Conservation (phyloP, 2,329 filamentous ascomycete species). For the Apiospora malaysiana region DNA sequence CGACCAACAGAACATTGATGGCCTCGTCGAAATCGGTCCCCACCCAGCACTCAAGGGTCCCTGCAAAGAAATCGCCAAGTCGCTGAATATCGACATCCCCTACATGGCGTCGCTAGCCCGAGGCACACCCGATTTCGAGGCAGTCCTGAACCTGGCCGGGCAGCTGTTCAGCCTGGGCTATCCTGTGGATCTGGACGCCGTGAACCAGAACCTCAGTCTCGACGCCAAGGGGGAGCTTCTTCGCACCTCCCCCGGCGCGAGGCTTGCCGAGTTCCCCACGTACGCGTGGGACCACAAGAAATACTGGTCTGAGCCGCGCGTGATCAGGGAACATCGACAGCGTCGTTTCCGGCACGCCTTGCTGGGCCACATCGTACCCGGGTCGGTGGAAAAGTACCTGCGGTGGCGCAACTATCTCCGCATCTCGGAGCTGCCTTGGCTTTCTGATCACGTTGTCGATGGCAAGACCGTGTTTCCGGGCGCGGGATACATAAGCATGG, state of each 20-base stretch:
- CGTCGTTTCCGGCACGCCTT: slow-evolving; percentile 19
- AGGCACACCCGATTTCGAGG: slow-evolving; percentile 28
- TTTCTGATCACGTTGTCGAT: slow-evolving; percentile 16
- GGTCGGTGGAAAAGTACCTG: not conserved
- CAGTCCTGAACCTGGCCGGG: slow-evolving; percentile 33
- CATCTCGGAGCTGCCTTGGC: slow-evolving; percentile 18
- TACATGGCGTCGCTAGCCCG: slow-evolving; percentile 37
- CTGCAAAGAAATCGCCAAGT: slow-evolving; percentile 32
- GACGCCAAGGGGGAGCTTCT: too few relatives aligned
- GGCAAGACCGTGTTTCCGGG: slow-evolving; percentile 18
- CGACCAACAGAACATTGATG: slow-evolving; percentile 22
- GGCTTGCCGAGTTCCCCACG: not conserved
- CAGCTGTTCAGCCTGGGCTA: slow-evolving; percentile 38
- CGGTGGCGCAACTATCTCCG: slow-evolving; percentile 18
- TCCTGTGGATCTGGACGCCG: slow-evolving; percentile 32
- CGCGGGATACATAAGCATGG: slow-evolving; percentile 22
- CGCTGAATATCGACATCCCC: slow-evolving; percentile 32
- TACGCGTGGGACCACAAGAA: slow-evolving; percentile 17
- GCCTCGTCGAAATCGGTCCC: too few relatives aligned
- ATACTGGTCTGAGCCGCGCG: not conserved
- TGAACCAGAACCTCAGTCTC: not conserved
- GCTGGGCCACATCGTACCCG: slow-evolving; percentile 4
- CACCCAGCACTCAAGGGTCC: slow-evolving; percentile 50
- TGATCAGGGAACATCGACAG: slow-evolving; percentile 5
- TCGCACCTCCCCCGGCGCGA: too few relatives aligned